These are phyloP conservation scores for Candida piceae DNA, from an alignment of 805 yeast species.

Conservation along the genomic window DNA sequence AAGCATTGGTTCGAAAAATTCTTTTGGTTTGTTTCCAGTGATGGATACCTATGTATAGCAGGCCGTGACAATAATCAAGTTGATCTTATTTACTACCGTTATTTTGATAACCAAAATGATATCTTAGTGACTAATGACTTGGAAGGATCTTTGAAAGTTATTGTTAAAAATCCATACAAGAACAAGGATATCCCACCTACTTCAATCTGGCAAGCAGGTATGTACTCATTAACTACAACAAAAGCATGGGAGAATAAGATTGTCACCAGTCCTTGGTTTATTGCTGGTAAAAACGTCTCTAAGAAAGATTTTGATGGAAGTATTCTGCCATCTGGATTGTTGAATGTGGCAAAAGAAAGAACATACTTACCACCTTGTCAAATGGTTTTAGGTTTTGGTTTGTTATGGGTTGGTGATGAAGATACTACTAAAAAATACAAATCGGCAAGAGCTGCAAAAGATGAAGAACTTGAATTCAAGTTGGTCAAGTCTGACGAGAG, in stretches of 20 bases:
- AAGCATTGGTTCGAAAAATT: slow-evolving; percentile 93
- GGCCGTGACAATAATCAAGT: slow-evolving; percentile 80
- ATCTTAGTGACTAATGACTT: slow-evolving; percentile 67
- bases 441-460: slow-evolving; percentile 20
- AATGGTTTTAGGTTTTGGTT: slow-evolving; percentile 83
- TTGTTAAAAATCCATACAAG: slow-evolving; percentile 73
- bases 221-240: slow-evolving; percentile 74
- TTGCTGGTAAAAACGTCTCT: slow-evolving; percentile 62
- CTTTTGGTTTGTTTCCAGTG: slow-evolving; percentile 89
- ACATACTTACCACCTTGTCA: slow-evolving; percentile 71
- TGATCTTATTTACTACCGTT: slow-evolving; percentile 74
- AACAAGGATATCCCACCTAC: slow-evolving; percentile 77
- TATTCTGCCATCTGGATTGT: slow-evolving; percentile 56
- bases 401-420: slow-evolving; percentile 68
- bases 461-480: slow-evolving; percentile 27
- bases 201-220: slow-evolving; percentile 85
- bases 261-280: slow-evolving; percentile 81
- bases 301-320: slow-evolving; percentile 59
- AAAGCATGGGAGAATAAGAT: slow-evolving; percentile 88
- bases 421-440: slow-evolving; percentile 36
- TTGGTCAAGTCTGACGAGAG: slow-evolving; percentile 26
- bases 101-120: slow-evolving; percentile 67
- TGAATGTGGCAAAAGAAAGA: slow-evolving; percentile 51
- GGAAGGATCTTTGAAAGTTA: slow-evolving; percentile 68
- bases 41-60: slow-evolving; percentile 79